A percentile compares a stretch with the other conserved stretches of the same genome.
phyloP scores from a whole-genome alignment of 2,329 filamentous ascomycete species.

The Botryotinia globosa region DNA sequence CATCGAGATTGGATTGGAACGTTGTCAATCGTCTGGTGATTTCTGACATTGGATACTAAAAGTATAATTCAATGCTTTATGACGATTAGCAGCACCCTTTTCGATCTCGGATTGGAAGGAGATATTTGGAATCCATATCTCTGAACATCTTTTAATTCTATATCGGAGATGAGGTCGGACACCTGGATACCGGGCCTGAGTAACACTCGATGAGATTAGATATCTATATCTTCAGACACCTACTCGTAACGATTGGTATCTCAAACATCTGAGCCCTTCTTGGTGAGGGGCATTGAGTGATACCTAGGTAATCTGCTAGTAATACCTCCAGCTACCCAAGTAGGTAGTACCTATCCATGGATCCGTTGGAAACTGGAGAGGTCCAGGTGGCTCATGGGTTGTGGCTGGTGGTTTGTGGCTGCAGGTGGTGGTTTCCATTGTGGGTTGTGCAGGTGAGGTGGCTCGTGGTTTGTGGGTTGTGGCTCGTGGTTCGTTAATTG shows the following conservation, averaged over 20 bases:
- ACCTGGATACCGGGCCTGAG: neutral
- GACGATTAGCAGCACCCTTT: neutral
- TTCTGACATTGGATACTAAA: neutral
- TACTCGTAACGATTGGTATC: neutral
- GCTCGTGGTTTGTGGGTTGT: neutral
- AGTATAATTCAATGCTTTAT: neutral
- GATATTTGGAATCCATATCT: neutral
- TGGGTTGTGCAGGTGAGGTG: neutral
- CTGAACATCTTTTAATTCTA: neutral
- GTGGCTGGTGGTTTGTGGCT: neutral
- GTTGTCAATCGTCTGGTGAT: neutral
- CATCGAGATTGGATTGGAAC: neutral
- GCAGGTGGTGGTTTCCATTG: no score
- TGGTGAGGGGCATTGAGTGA: no score
- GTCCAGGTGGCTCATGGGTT: neutral
- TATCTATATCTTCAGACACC: neutral
- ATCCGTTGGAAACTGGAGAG: no score
- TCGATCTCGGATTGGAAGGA: neutral
- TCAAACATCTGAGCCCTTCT: neutral
- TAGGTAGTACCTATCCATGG: no score
- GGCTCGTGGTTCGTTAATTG: neutral
- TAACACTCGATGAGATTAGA: neutral
- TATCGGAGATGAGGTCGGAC: neutral
- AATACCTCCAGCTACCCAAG: no score
- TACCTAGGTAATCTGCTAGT: neutral